A percentile compares a stretch with the other conserved stretches of the same genome.
phyloP scores from a whole-genome alignment of 306 rosid species.

The Begonia peltatifolia region DNA sequence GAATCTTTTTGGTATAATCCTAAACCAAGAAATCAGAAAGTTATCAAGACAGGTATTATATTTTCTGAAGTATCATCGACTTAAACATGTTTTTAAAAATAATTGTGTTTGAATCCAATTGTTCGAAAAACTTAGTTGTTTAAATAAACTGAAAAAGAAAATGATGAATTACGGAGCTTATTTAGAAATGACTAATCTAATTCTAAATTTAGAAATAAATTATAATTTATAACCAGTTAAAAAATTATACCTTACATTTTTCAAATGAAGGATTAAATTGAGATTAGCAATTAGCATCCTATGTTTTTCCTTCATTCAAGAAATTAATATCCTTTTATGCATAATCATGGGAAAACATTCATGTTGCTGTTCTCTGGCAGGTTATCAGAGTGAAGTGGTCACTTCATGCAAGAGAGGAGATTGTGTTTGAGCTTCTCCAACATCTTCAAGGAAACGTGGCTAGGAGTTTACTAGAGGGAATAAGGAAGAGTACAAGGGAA shows the following conservation, averaged over 20 bases:
- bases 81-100: no score
- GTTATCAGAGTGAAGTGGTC: slow-evolving; percentile 83
- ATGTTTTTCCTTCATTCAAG: no score
- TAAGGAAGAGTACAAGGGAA: slow-evolving; percentile 37
- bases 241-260: no score
- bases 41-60: slow-evolving; percentile 47
- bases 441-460: slow-evolving; percentile 42
- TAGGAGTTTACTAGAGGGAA: slow-evolving; percentile 30
- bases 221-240: no score
- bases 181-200: no score
- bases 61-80: neutral
- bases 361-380: slow-evolving; percentile 9
- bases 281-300: no score
- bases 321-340: no score
- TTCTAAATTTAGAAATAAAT: no score
- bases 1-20: slow-evolving; percentile 37
- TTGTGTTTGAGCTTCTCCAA: slow-evolving; percentile 56
- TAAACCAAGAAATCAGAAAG: slow-evolving; percentile 64
- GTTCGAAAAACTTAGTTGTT: neutral
- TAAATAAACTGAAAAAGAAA: neutral
- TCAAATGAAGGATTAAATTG: no score
- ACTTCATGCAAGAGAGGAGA: slow-evolving; percentile 62
- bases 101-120: no score
- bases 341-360: no score
- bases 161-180: neutral